Base-by-base conservation (phyloP, 495 filamentous ascomycete species). In the Extremus antarcticus region DNA sequence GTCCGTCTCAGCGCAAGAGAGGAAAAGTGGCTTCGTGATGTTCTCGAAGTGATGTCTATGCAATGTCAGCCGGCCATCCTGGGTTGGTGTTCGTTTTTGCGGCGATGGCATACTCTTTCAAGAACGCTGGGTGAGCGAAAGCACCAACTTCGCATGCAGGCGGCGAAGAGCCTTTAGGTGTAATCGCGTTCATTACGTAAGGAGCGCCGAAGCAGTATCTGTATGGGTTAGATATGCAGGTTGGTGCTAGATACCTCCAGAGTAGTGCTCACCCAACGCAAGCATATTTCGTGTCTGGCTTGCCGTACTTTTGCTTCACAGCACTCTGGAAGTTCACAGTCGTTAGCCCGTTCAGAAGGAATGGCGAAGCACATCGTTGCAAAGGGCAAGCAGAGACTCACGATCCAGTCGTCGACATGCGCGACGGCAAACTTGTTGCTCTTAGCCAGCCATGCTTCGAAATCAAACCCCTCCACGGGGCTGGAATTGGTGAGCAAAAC, bases 371-470 rank as follows among this genome's bases (percentile, higher is more conserved):
- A 35, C 29, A 35, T 13, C 29, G 4, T 13, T 35, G 29, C 7
- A 35, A 35, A 7, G 4, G 7, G 29, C 7, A 13, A 35, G 7
- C 4, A 35, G 29, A 35, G 7, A 35, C 29, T 35, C 29, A 35
- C 41, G 19, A 45, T 45, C 41, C 41, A 45, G 3, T n/a, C 41
- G 16, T n/a, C 7, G n/a, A 45, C 41, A n/a, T 45, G 4, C 19
- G 8, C 16, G 16, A 21, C 15, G 41, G 41, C 41, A 21, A 45
- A 45, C 15, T 45, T 21, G 16, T n/a, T 17, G 41, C 17, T 7
- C 41, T 45, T 45, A n/a, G 41, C 41, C 41, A 45, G 41, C 41
- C 41, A 45, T 45, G 41, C 41, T 21, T 45, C 41, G 17, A 45
- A 45, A 21, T 45, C 41, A 17, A 45, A 45, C 8, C 41, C 41